Percentiles rank a stretch among this genome's conserved stretches.
These are phyloP conservation scores for Crepidotus variabilis DNA, from an alignment of 768 basidiomycete species.

Conservation along the genomic window DNA sequence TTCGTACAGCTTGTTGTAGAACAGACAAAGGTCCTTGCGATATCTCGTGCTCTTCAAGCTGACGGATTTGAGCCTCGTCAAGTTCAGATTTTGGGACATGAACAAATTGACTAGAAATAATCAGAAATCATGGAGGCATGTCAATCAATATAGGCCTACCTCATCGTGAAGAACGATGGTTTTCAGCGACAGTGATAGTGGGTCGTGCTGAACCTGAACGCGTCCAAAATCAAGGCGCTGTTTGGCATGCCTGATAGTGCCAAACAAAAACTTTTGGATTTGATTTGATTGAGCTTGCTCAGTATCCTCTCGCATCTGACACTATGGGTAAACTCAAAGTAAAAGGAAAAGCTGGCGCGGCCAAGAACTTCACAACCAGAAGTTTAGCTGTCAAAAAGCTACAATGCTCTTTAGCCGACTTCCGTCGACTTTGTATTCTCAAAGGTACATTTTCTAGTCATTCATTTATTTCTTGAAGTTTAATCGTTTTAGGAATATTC, in stretches of 20 bases:
- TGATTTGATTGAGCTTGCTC: background rate
- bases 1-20: constrained; percentile 94
- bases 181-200: background rate
- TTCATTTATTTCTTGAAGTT: background rate
- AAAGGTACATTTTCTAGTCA: constrained; percentile 61
- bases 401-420: constrained; percentile 95
- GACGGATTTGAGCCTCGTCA: constrained; percentile 93
- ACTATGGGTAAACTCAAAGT: constrained; percentile 73
- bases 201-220: background rate
- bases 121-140: constrained; percentile 4
- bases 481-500: constrained; percentile 71
- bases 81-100: constrained; percentile 96
- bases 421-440: constrained; percentile 92
- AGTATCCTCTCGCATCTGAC: background rate
- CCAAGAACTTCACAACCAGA: constrained; percentile 88
- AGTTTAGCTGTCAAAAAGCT: constrained; percentile 91
- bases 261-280: constrained; percentile 32
- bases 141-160: constrained; percentile 17
- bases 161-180: constrained; percentile 25
- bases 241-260: constrained; percentile 20
- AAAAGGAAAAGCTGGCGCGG: constrained; percentile 89
- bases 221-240: constrained; percentile 7
- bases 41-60: constrained; percentile 97
- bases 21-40: constrained; percentile 97
- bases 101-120: constrained; percentile 79